Base-by-base conservation (phyloP, 2,329 filamentous ascomycete genomes). In the Metarhizium humberi region DNA sequence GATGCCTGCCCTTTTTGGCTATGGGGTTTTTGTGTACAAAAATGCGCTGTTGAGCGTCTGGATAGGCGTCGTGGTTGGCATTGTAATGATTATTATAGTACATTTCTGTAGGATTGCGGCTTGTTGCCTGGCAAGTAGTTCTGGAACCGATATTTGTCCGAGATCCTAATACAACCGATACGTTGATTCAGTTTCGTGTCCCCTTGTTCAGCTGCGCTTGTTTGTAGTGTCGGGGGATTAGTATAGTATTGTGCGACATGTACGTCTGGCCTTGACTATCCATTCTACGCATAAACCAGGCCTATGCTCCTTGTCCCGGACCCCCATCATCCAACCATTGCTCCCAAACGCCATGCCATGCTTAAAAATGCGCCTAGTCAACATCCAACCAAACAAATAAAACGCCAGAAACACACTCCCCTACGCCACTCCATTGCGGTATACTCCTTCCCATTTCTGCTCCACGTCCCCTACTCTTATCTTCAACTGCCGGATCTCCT, bases 401-500 rank as follows among this genome's bases (percentile, higher is more conserved):
- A 10, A 25, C 20, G 25, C 8, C n/a, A 16, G 18, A 53, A 36
- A 36, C 6, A 53, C 7, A 25, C 34, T 18, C 29, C 30, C 50
- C 25, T 34, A 52, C 16, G 32, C 34, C 10, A n/a, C 45, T 30
- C 53, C 67, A 42, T 69, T 63, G 7, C 67, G 64, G 56, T 82
- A 83, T 0, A 81, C 64, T 2, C 75, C 78, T 58, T 81, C 75
- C 78, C 78, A 82, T 36, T 73, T 68, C 55, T 77, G 69, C 59
- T 92, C 88, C 4, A 92, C 77, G 18, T 80, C 80, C 1, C 77
- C 78, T 6, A 94, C 78, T 63, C 84, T 81, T n/a, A 74, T 75
- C 61, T 78, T 85, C 13, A 90, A 72, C 32, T 75, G 76, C 58
- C 84, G 81, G 59, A 95, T 92, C 73, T 96, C 92, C 40, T 74